Evolutionary conservation across 2,329 filamentous ascomycete genomes (phyloP).

Genomic region (Colletotrichum chrysophilum): DNA sequence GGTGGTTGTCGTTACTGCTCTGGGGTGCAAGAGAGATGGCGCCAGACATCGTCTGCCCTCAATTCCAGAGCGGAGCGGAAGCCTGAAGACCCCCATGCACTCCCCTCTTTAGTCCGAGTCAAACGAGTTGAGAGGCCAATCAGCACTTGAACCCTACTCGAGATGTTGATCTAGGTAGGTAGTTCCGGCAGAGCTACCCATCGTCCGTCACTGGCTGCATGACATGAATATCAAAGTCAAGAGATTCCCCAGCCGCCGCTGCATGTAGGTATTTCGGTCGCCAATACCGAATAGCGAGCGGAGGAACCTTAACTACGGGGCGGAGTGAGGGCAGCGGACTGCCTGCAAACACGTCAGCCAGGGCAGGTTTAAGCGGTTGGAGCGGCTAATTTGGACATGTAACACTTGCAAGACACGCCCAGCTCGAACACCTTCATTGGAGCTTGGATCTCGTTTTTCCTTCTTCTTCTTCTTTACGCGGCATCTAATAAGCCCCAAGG

Average conservation of each 20-base stretch:
- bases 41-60: neutral
- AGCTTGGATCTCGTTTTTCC: neutral
- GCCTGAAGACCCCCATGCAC: neutral
- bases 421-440: conserved; percentile 2
- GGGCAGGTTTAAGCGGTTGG: conserved; percentile 21
- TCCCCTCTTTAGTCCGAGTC: neutral
- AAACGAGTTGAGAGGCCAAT: neutral
- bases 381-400: conserved; percentile 23
- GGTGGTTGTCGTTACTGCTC: neutral
- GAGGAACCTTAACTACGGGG: neutral
- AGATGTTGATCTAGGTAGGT: neutral
- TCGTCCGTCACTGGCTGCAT: neutral
- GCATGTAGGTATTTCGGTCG: neutral
- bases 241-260: neutral
- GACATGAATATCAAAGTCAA: neutral
- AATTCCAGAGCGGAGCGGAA: neutral
- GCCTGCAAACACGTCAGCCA: neutral
- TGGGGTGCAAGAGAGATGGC: neutral
- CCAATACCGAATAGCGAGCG: neutral
- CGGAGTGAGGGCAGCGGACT: neutral
- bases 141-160: neutral
- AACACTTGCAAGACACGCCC: conserved; percentile 16
- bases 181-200: neutral
- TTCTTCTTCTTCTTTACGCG: neutral
- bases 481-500: neutral